Conservation (phyloP, 768 basidiomycete genomes). For the Psilocybe tampanensis region DNA sequence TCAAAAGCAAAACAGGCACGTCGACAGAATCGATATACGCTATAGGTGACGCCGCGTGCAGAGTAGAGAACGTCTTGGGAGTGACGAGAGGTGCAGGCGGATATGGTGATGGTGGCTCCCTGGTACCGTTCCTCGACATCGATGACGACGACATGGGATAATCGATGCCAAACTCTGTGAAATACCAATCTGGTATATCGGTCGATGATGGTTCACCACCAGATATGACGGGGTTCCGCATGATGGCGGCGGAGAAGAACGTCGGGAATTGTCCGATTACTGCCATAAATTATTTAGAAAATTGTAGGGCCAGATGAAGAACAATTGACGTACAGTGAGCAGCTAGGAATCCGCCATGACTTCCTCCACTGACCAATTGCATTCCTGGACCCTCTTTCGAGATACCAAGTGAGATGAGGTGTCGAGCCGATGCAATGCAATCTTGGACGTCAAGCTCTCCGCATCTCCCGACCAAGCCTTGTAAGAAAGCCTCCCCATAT, state of each 20-base stretch:
- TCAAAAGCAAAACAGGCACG: slow-evolving; percentile 55
- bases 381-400: slow-evolving; percentile 50
- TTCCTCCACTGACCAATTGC: slow-evolving; percentile 63
- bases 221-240: slow-evolving; percentile 74
- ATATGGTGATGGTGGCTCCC: not conserved
- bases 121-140: slow-evolving; percentile 6
- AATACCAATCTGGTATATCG: slow-evolving; percentile 77
- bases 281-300: too few relatives aligned
- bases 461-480: slow-evolving; percentile 55
- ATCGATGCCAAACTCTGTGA: slow-evolving; percentile 45
- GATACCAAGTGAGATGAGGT: slow-evolving; percentile 53
- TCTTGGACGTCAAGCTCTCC: slow-evolving; percentile 69
- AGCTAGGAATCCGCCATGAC: slow-evolving; percentile 69
- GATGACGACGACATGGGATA: slow-evolving; percentile 40
- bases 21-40: slow-evolving; percentile 50
- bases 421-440: slow-evolving; percentile 54
- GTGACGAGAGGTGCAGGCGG: slow-evolving; percentile 38
- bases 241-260: slow-evolving; percentile 59
- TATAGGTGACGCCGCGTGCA: slow-evolving; percentile 60
- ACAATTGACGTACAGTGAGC: slow-evolving; percentile 60
- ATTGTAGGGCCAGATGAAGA: too few relatives aligned
- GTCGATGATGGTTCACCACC: slow-evolving; percentile 54
- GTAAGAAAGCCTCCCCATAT: slow-evolving; percentile 63
- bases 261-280: slow-evolving; percentile 67
- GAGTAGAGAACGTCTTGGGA: slow-evolving; percentile 41